These are phyloP conservation scores for Papiliotrema terrestris DNA, from an alignment of 1,284 basidiomycete species.

Conservation along the genomic window DNA sequence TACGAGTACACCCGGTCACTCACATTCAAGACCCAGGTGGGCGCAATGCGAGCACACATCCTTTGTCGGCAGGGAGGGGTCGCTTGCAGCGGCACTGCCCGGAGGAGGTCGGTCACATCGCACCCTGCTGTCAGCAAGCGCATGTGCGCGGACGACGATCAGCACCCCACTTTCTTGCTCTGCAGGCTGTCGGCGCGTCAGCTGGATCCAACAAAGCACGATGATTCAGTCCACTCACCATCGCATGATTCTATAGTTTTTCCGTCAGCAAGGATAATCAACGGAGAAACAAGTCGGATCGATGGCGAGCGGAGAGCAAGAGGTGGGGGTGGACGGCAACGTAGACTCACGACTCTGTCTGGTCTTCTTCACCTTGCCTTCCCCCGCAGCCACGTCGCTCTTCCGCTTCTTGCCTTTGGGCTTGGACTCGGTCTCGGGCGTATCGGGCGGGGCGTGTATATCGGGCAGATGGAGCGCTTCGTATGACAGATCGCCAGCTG, in stretches of 20 bases:
- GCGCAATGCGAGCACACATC: constrained; percentile 60
- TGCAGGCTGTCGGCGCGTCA: constrained; percentile 27
- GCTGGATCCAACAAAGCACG: not conserved
- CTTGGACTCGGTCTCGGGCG: too few species aligned
- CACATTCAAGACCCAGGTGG: constrained; percentile 71
- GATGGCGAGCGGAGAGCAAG: not conserved
- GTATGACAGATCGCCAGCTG: not conserved
- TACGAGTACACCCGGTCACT: constrained; percentile 6
- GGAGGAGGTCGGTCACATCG: constrained; percentile 45
- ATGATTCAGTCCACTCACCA: constrained; percentile 25
- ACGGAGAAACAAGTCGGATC: not conserved
- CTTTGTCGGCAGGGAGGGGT: constrained; percentile 12
- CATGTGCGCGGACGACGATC: not conserved
- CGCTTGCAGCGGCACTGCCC: constrained; percentile 5
- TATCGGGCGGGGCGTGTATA: too few species aligned
- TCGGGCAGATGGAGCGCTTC: too few species aligned
- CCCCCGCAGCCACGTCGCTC: not conserved
- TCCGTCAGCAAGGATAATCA: not conserved
- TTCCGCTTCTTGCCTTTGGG: not conserved
- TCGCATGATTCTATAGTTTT: constrained; percentile 35
- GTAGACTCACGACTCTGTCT: constrained; percentile 42
- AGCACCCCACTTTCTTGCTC: constrained; percentile 40
- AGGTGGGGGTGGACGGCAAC: not conserved
- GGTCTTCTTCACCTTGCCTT: constrained; percentile 32
- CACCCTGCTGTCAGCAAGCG: constrained; percentile 21